Evolutionary conservation across 2,329 filamentous ascomycete genomes (phyloP).

Genomic region (Huntiella moniliformis): DNA sequence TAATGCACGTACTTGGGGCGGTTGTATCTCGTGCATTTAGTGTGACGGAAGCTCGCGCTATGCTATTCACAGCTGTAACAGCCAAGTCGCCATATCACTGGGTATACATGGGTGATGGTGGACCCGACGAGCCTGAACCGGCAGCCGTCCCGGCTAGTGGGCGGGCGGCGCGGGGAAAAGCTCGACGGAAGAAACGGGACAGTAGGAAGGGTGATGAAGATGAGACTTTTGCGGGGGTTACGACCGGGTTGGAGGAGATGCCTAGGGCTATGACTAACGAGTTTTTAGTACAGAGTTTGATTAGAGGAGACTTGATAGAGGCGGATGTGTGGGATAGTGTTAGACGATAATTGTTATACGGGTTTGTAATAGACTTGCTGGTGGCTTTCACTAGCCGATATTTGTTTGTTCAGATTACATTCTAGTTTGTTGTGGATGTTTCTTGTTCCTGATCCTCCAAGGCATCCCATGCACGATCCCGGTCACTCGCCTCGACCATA

Average conservation of each 20-base stretch:
- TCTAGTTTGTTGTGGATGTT: not conserved
- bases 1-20: constrained; percentile 62
- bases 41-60: constrained; percentile 42
- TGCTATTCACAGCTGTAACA: constrained; percentile 25
- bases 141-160: constrained; percentile 13
- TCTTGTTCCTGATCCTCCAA: constrained; percentile 3
- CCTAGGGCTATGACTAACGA: constrained; percentile 63
- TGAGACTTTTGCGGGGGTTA: not conserved
- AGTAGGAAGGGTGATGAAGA: constrained; percentile 12
- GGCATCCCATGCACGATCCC: not conserved
- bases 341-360: not conserved
- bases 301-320: constrained; percentile 61
- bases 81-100: constrained; percentile 41
- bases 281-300: constrained; percentile 79
- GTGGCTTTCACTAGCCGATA: too few species aligned
- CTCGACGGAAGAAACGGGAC: constrained; percentile 13
- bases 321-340: constrained; percentile 25
- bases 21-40: constrained; percentile 47
- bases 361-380: too few species aligned
- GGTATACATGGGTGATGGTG: constrained; percentile 58
- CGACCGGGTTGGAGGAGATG: constrained; percentile 22
- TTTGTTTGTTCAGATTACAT: not conserved
- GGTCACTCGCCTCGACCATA: constrained; percentile 12
- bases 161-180: not conserved
- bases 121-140: constrained; percentile 27